These are phyloP conservation scores for Coemansia asiatica DNA, from an alignment of 192 early-diverging fungal species.

Conservation along the genomic window DNA sequence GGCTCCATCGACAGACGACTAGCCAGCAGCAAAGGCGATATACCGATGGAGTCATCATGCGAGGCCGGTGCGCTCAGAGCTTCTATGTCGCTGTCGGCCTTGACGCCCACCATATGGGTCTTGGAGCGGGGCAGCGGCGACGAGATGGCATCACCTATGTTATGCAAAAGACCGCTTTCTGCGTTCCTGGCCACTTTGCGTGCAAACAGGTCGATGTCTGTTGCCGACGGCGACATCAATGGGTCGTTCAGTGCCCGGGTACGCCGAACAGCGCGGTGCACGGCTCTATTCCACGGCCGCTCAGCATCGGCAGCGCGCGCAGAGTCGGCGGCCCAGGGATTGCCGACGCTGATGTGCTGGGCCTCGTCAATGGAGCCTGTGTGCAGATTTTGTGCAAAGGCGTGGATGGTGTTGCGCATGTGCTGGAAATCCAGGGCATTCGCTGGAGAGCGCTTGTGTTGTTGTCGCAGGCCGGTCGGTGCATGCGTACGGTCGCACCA, in stretches of 20 bases:
- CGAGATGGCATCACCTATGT: conserved; percentile 43
- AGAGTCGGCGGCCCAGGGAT: conserved; percentile 18
- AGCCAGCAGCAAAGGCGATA: neutral
- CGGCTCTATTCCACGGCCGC: conserved; percentile 5
- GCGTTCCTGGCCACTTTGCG: conserved; percentile 16
- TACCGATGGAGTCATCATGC: neutral
- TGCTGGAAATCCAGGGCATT: neutral
- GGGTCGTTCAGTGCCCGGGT: conserved; percentile 34
- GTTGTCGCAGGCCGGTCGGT: neutral
- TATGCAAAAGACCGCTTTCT: conserved; percentile 22
- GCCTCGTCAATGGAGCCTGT: too few species aligned
- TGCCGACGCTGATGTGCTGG: neutral
- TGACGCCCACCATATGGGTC: conserved; percentile 33
- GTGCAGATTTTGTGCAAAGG: too few species aligned
- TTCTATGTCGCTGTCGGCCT: conserved; percentile 24
- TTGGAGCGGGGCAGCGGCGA: conserved; percentile 40
- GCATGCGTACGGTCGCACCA: neutral
- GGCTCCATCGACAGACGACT: neutral
- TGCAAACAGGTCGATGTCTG: conserved; percentile 14
- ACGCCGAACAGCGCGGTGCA: conserved; percentile 18
- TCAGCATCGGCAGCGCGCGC: neutral
- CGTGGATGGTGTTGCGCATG: neutral
- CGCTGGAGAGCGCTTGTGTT: neutral
- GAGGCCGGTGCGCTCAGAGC: neutral
- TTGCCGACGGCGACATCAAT: conserved; percentile 32